Base-by-base conservation (phyloP, 2,329 filamentous ascomycete genomes). In the Metarhizium humberi region DNA sequence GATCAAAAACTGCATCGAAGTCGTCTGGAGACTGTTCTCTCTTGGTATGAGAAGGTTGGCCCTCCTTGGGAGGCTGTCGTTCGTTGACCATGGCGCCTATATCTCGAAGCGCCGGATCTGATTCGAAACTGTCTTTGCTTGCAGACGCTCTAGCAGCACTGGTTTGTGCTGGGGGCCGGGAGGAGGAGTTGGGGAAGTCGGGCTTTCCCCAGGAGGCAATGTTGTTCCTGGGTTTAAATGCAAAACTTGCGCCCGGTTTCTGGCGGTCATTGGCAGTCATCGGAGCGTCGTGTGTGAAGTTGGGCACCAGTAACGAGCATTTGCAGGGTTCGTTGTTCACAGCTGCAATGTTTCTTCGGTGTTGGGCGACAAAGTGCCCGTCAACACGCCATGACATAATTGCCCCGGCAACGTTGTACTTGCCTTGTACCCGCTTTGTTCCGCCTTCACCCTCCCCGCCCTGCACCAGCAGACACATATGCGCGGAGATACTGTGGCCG, bases 71-170 rank as follows among this genome's bases (percentile, higher is more conserved):
- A 57, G 65, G 77, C 63, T 63, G 76, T 61, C 66, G 75, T 70
- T 72, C 78, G 64, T 71, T 75, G 61, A 72, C 78, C 77, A 78
- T 79, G 60, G 52, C 61, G 60, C 52, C 53, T 18, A 64, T 54
- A 34, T 60, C 55, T 56, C 52, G 50, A 36, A 65, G 60, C 34
- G 57, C 57, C 29, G 20, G 20, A 30, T 16, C 40, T 14, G 32
- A 25, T 29, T 11, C 8, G 20, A 10, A 42, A 25, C 13, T 36
- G 34, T 8, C 43, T 25, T 48, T 49, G 25, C 6, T 29, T 29
- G 49, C 34, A 45, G n/a, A 30, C 55, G n/a, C 6, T 48, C 38
- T 29, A 46, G 38, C 29, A 20, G 20, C 18, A 30, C 45, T 18
- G 3, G n/a, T 30, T 8, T 36, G 50, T 40, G 48, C 20, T 40